Evolutionary conservation across 169 alveolate genomes (phyloP).

Genomic region (Perkinsus marinus): DNA sequence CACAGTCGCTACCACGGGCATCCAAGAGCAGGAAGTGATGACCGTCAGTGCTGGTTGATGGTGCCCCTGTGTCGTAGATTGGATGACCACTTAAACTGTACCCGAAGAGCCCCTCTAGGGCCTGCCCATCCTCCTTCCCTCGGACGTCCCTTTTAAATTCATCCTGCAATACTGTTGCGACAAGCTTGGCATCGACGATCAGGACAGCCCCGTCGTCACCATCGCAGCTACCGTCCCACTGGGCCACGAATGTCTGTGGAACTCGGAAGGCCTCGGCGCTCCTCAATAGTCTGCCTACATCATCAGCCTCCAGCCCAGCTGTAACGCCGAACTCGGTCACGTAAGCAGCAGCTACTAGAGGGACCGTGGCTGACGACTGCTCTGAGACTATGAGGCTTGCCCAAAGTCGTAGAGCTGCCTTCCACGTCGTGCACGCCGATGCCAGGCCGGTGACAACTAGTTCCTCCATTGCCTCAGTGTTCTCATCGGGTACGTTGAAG

Average conservation of each 20-base stretch:
- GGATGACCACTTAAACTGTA: not conserved
- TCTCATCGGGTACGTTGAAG: not conserved
- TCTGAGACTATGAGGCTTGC: not conserved
- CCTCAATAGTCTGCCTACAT: not conserved
- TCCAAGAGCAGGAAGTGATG: not conserved
- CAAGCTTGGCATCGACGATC: not conserved
- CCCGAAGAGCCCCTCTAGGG: not conserved
- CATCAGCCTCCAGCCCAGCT: not conserved
- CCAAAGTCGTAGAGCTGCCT: not conserved
- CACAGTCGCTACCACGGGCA: not conserved
- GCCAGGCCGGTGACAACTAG: not conserved
- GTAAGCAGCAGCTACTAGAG: not conserved
- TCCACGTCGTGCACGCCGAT: not conserved
- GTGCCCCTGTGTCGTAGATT: not conserved
- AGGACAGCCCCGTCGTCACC: not conserved
- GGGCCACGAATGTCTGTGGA: not conserved
- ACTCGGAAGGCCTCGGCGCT: not conserved
- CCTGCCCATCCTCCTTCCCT: not conserved
- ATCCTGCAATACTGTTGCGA: not conserved
- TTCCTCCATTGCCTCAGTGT: not conserved
- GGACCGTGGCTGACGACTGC: not conserved
- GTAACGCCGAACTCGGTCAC: not conserved
- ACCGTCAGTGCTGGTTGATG: not conserved
- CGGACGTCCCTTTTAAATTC: not conserved
- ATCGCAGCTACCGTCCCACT: not conserved